A percentile compares a stretch with the other conserved stretches of the same genome.
Evolutionary conservation across 371 early-diverging fungal genomes (phyloP).

Genomic region (Syncephalastrum racemosum): DNA sequence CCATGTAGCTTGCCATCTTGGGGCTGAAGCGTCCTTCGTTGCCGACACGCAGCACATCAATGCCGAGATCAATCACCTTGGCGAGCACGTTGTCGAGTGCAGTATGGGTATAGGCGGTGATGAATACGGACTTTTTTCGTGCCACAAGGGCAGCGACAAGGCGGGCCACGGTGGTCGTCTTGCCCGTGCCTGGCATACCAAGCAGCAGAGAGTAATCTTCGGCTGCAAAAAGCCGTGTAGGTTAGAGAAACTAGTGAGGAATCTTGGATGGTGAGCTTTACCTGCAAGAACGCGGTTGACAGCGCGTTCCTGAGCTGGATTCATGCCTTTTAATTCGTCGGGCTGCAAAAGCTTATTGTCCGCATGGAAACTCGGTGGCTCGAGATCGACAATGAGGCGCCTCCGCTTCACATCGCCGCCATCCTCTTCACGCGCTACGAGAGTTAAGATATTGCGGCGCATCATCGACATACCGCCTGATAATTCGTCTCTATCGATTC

Average conservation of each 20-base stretch:
- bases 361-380: slow-evolving; percentile 59
- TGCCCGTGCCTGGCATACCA: slow-evolving; percentile 99
- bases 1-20: slow-evolving; percentile 49
- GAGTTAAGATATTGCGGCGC: slow-evolving; percentile 72
- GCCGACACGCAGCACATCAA: slow-evolving; percentile 76
- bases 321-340: slow-evolving; percentile 32
- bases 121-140: slow-evolving; percentile 77
- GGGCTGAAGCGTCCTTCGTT: slow-evolving; percentile 32
- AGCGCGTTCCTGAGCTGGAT: slow-evolving; percentile 68
- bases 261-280: slow-evolving; percentile 13
- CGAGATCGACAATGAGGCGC: slow-evolving; percentile 81
- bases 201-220: slow-evolving; percentile 91
- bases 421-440: slow-evolving; percentile 53
- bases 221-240: slow-evolving; percentile 35
- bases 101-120: slow-evolving; percentile 96
- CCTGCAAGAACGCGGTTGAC: slow-evolving; percentile 57
- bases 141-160: slow-evolving; percentile 75
- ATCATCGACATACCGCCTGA: slow-evolving; percentile 62
- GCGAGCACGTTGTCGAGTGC: slow-evolving; percentile 94
- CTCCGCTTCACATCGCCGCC: slow-evolving; percentile 54
- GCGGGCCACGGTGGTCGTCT: slow-evolving; percentile 90
- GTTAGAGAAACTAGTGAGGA: not conserved
- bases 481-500: slow-evolving; percentile 88
- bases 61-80: slow-evolving; percentile 68
- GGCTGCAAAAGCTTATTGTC: not conserved